phyloP scores from a whole-genome alignment of 1,284 basidiomycete genomes.

The Ceratobasidium papillatum region DNA sequence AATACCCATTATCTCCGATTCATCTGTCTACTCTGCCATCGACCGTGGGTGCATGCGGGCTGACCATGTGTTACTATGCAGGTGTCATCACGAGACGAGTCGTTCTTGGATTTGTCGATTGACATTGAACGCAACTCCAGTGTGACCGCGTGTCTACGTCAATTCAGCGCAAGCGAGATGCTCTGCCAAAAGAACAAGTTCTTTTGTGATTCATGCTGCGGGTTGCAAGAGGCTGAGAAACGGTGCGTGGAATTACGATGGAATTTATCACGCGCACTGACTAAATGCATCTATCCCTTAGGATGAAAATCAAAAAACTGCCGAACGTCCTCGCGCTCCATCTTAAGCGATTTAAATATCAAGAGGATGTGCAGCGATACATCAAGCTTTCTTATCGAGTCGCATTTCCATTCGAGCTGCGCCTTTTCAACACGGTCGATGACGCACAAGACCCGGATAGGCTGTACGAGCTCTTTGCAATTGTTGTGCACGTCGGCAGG shows the following conservation, averaged over 20 bases:
- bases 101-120: constrained; percentile 95
- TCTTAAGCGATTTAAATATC: constrained; percentile 97
- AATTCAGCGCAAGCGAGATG: constrained; percentile 98
- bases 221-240: constrained; percentile 97
- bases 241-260: constrained; percentile 62
- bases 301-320: constrained; percentile 97
- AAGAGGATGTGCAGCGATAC: constrained; percentile 86
- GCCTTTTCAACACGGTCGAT: constrained; percentile 96
- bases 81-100: constrained; percentile 96
- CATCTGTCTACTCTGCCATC: background rate
- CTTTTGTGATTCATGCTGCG: constrained; percentile 96
- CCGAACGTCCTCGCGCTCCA: constrained; percentile 95
- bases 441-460: constrained; percentile 89
- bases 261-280: constrained; percentile 4
- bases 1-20: constrained; percentile 37
- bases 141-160: constrained; percentile 91
- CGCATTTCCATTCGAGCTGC: constrained; percentile 92
- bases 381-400: constrained; percentile 97
- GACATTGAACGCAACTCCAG: constrained; percentile 98
- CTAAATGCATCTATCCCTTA: constrained; percentile 51
- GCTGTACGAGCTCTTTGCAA: constrained; percentile 92
- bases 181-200: constrained; percentile 98
- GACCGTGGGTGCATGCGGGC: constrained; percentile 15
- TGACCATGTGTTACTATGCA: constrained; percentile 49
- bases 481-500: constrained; percentile 98